Evolutionary conservation across 78 protist species (phyloP).

Genomic region (Chrysochromulina tobinii): DNA sequence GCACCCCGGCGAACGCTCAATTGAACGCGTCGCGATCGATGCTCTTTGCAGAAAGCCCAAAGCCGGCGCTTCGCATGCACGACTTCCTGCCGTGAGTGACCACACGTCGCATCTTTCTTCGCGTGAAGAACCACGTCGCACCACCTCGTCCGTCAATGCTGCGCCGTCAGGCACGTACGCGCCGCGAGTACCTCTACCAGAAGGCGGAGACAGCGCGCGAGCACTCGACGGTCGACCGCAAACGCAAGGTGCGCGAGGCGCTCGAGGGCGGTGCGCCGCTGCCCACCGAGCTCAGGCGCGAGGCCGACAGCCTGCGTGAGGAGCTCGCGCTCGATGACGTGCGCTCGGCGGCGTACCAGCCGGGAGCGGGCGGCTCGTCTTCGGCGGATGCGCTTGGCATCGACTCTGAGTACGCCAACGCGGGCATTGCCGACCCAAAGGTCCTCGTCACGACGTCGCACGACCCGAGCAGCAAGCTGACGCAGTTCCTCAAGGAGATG

Average conservation of each 20-base stretch:
- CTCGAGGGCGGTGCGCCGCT: constrained; percentile 73
- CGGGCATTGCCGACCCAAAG: constrained; percentile 94
- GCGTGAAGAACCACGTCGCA: too few species aligned
- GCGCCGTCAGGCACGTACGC: constrained; percentile 59
- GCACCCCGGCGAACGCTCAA: too few species aligned
- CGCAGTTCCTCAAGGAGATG: constrained; percentile 94
- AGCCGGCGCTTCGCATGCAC: too few species aligned
- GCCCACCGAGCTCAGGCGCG: constrained; percentile 83
- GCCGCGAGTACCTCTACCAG: constrained; percentile 88
- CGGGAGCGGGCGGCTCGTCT: neutral
- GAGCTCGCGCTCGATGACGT: constrained; percentile 60
- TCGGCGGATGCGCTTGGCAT: constrained; percentile 28
- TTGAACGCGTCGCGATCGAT: too few species aligned
- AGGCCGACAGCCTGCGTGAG: constrained; percentile 42
- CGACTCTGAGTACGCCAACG: constrained; percentile 98
- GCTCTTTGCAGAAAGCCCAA: too few species aligned
- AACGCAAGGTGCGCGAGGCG: constrained; percentile 50
- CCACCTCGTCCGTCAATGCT: constrained; percentile 9
- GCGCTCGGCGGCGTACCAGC: neutral
- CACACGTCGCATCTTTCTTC: too few species aligned
- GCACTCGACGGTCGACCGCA: constrained; percentile 60
- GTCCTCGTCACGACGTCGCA: constrained; percentile 94
- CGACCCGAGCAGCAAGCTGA: constrained; percentile 86
- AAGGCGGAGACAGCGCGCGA: constrained; percentile 82
- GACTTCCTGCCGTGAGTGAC: too few species aligned